Evolutionary conservation across 208 protist species (phyloP).

Genomic region (Acanthamoeba culbertsoni): DNA sequence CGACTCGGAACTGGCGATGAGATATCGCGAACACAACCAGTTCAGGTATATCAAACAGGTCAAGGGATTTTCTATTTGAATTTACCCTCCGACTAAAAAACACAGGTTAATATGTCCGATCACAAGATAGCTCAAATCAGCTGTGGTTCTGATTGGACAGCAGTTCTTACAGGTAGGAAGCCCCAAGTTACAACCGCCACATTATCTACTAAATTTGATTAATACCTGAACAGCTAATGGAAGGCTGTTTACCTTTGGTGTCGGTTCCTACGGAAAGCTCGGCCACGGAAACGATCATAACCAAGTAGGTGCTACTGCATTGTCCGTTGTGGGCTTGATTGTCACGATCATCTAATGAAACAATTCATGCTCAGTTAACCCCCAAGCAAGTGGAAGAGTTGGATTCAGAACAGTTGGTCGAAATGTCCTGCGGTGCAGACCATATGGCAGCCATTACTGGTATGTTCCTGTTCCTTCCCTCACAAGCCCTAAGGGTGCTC

Average conservation of each 20-base stretch:
- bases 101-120: background rate
- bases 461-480: background rate
- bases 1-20: background rate
- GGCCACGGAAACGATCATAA: slow-evolving; percentile 37
- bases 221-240: background rate
- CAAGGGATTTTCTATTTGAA: background rate
- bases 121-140: slow-evolving; percentile 11
- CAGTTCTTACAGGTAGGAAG: background rate
- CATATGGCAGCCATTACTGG: background rate
- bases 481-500: background rate
- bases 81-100: background rate
- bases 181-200: background rate
- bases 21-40: background rate
- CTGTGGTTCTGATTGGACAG: slow-evolving; percentile 30
- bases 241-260: slow-evolving; percentile 25
- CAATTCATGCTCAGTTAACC: too few relatives aligned
- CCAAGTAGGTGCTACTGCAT: too few relatives aligned
- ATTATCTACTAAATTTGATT: background rate
- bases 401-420: background rate
- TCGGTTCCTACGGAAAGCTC: background rate
- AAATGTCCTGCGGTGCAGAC: background rate
- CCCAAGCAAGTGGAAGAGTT: background rate
- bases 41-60: background rate
- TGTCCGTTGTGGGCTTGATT: too few relatives aligned
- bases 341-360: too few relatives aligned